phyloP scores from a whole-genome alignment of 306 rosid species.

The Casuarina cunninghamiana region DNA sequence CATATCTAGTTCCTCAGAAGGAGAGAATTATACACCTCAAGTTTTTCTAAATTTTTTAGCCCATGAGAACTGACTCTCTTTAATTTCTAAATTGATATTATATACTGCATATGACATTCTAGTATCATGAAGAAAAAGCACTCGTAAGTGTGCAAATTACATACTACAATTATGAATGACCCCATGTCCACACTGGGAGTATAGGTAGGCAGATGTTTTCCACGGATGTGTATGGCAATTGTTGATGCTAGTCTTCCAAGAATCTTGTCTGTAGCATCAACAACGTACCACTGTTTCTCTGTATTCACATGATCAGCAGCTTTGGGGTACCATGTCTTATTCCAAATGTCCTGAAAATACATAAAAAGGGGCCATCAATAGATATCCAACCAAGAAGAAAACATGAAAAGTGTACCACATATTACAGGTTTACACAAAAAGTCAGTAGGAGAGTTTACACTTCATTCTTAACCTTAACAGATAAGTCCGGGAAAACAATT shows the following conservation, averaged over 20 bases:
- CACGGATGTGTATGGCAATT: slow-evolving; percentile 78
- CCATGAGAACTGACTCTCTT: slow-evolving; percentile 9
- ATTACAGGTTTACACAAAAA: not conserved
- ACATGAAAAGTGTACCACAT: not conserved
- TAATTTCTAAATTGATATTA: slow-evolving; percentile 10
- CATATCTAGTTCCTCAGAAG: not conserved
- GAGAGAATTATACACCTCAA: too few relatives aligned
- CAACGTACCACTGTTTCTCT: slow-evolving; percentile 83
- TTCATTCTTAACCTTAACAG: not conserved
- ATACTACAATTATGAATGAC: slow-evolving; percentile 93
- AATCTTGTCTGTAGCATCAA: slow-evolving; percentile 87
- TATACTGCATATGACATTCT: not conserved
- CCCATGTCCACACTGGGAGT: slow-evolving; percentile 99
- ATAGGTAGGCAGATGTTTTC: slow-evolving; percentile 74
- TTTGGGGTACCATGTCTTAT: slow-evolving; percentile 91
- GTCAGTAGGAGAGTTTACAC: not conserved
- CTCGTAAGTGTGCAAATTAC: slow-evolving; percentile 24
- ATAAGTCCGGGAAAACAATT: not conserved
- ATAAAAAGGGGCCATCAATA: not conserved
- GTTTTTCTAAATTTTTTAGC: not conserved
- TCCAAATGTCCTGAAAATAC: slow-evolving; percentile 82
- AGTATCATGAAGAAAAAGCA: slow-evolving; percentile 9
- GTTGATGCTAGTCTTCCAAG: slow-evolving; percentile 95
- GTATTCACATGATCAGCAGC: slow-evolving; percentile 92
- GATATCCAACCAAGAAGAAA: slow-evolving; percentile 8